These are phyloP conservation scores for Astrocystis sublimbata DNA, from an alignment of 495 filamentous ascomycete species.

Conservation along the genomic window DNA sequence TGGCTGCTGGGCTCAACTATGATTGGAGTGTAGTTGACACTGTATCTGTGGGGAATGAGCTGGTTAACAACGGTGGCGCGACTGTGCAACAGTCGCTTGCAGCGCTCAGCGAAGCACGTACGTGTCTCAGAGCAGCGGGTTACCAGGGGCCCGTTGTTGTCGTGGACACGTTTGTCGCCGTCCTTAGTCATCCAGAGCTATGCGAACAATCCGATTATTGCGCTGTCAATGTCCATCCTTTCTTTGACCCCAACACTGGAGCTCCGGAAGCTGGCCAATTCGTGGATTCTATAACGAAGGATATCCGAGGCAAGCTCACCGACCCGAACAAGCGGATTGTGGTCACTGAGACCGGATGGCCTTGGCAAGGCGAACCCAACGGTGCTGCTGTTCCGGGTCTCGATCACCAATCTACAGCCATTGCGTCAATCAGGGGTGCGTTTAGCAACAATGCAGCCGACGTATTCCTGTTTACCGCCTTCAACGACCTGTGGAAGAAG, in stretches of 20 bases:
- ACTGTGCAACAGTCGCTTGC: slow-evolving; percentile 51
- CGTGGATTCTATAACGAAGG: slow-evolving; percentile 56
- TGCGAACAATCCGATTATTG: slow-evolving; percentile 76
- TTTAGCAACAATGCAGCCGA: slow-evolving; percentile 50
- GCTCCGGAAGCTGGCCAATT: slow-evolving; percentile 65
- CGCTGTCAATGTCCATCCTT: slow-evolving; percentile 80
- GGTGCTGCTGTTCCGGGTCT: slow-evolving; percentile 62
- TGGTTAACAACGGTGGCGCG: slow-evolving; percentile 65
- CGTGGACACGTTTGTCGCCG: slow-evolving; percentile 73
- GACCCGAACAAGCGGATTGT: slow-evolving; percentile 41
- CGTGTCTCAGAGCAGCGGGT: slow-evolving; percentile 57
- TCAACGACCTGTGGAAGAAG: slow-evolving; percentile 79
- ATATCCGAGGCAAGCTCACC: slow-evolving; percentile 35
- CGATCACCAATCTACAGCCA: slow-evolving; percentile 62
- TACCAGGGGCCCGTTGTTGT: slow-evolving; percentile 75
- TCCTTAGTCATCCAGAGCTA: slow-evolving; percentile 64
- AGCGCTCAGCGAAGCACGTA: slow-evolving; percentile 59
- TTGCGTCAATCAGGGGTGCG: slow-evolving; percentile 59
- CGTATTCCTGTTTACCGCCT: slow-evolving; percentile 71
- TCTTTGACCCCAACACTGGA: slow-evolving; percentile 66
- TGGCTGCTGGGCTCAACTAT: slow-evolving; percentile 50
- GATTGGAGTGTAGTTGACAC: slow-evolving; percentile 70
- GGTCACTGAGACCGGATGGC: slow-evolving; percentile 84
- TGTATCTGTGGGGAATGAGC: slow-evolving; percentile 78
- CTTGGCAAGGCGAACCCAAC: slow-evolving; percentile 63